Base-by-base conservation (phyloP, 371 early-diverging fungal species). In the Mortierella sp. region DNA sequence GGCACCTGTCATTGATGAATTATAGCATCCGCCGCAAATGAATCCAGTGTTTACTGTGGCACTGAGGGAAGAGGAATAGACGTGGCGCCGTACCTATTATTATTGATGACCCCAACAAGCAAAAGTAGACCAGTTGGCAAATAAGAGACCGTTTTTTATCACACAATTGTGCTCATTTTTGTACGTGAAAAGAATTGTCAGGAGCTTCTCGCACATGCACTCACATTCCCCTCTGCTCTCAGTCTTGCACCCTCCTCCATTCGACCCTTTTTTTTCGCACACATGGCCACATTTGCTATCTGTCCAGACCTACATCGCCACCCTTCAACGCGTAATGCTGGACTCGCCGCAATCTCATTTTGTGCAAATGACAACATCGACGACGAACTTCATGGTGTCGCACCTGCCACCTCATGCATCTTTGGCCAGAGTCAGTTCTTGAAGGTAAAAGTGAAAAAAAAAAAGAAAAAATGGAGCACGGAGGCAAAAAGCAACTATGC, bases 341-440 rank as follows among this genome's bases (percentile, higher is more conserved):
- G 76, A 11, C 58, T 81, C 6, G 83, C 76, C 1, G 83, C 83
- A 70, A 81, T 81, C 67, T 81, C 83, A 10, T 81, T 81, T 52
- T 81, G 76, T 39, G 83, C 83, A 16, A 75, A 73, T 39, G 76
- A 75, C 60, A 69, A 73, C 47, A 67, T 66, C 32, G 76, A 76
- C 55, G 83, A 81, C 54, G 83, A 81, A 45, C 35, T 76, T 18
- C 76, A 75, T 52, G 83, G 83, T 37, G 73, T 76, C n/a, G 73
- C 83, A 1, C 83, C 89, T 1, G 88, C 88, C 11, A 86, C 90
- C 22, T 88, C 90, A 2, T 87, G 88, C 64, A 91, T 91, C 63
- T 84, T 89, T 60, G 91, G 91, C 0, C 85, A 87, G 52, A 85
- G 90, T 61, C 91, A 91, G 64, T 85, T 76, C 40, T 72, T 91